Evolutionary conservation across 2,329 filamentous ascomycete species (phyloP), one percentile per base, ranked within the genome.

Genomic region (Ascocoryne sarcoides): DNA sequence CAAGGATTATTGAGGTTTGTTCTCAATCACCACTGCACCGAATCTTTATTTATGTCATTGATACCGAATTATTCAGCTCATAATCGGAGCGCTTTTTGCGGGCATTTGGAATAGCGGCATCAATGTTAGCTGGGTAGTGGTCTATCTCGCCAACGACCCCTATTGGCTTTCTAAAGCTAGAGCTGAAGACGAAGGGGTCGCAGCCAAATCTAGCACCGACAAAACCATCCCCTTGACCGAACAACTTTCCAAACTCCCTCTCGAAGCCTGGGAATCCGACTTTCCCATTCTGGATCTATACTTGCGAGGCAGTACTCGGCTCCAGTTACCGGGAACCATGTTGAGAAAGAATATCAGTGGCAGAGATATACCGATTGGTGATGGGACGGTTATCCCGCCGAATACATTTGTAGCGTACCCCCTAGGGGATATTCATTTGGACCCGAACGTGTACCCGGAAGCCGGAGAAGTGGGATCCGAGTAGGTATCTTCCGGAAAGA

Each of bases 21-120:
- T 2, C 7, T 31, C 7, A 5, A 26, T 26, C 30, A 28, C 36
- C 26, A 41, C 23, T 32, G 7, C 10, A 5, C 30, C 30, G 15
- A 34, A 10, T 18, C 17, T 5, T 17, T 34, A 3, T 17, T 34
- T 17, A n/a, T 26, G 23, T 7, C 12, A 26, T 26, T 26, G 12
- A 7, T 7, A 26, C 7, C 23, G 12, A 26, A 12, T 12, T 7
- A 5, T 14, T n/a, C 47, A 69, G 60, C 74, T 76, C 54, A 62
- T 74, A 23, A 58, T 76, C n/a, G 66, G 67, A 10, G 60, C 70
- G 0, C 57, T 79, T 3, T 75, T 73, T 51, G 73, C 73, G 1
- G 73, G 73, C n/a, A 60, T 71, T 23, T 48, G 76, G n/a, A 78
- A 77, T 56, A 71, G 61, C 17, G 72, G 71, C 29, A 66, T 74